A percentile compares a stretch with the other conserved stretches of the same genome.
These are phyloP conservation scores for Coniochaeta sp. DNA, from an alignment of 2,329 filamentous ascomycete genomes.

Conservation along the genomic window DNA sequence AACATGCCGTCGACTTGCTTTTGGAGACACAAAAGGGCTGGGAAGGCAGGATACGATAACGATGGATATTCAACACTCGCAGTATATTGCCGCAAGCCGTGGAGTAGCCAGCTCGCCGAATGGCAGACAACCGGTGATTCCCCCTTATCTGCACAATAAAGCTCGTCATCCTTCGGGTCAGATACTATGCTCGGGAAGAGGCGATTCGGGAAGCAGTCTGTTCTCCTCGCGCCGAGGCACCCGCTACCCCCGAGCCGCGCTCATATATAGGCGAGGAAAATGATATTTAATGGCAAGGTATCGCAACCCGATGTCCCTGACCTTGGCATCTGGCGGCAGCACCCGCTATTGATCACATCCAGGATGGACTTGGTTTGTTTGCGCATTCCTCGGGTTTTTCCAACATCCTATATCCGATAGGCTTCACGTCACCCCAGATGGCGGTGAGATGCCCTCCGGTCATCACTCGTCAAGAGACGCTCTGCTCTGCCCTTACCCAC, in stretches of 20 bases:
- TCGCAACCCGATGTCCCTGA: not conserved
- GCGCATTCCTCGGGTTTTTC: not conserved
- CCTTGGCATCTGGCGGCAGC: not conserved
- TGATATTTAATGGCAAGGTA: not conserved
- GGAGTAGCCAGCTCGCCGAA: not conserved
- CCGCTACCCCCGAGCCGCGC: not conserved
- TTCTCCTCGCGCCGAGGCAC: not conserved
- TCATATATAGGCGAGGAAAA: not conserved
- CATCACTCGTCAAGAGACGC: not conserved
- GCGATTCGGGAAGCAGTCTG: not conserved
- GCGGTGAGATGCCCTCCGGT: not conserved
- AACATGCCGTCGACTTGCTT: not conserved
- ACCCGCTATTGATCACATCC: not conserved
- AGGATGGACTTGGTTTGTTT: not conserved
- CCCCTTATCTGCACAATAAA: not conserved
- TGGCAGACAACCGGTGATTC: not conserved
- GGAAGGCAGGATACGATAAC: not conserved
- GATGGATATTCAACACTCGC: not conserved
- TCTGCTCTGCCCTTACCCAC: not conserved
- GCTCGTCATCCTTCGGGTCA: not conserved
- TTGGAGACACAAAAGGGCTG: not conserved
- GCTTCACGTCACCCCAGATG: not conserved
- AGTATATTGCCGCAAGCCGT: not conserved
- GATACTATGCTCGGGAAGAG: not conserved
- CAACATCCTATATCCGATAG: not conserved